Base-by-base conservation (phyloP, 306 rosid genomes). In the Prunus armeniaca region DNA sequence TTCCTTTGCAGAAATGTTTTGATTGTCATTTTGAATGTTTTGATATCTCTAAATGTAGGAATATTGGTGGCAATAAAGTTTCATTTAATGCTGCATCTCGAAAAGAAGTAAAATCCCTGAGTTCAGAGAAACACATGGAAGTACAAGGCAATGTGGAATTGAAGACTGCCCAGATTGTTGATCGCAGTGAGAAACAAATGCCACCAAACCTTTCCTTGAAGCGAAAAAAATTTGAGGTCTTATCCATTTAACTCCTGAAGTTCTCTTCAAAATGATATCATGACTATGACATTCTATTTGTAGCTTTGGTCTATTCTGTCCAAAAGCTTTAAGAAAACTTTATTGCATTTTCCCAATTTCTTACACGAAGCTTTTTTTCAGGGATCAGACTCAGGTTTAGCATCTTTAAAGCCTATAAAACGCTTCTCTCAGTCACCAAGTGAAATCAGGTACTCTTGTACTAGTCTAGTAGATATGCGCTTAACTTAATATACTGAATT, bases 201-300 rank as follows among this genome's bases (percentile, higher is more conserved):
- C 74, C 77, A 69, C 63, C 49, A 13, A 76, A 67, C 76, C 72
- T 76, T 24, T 73, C 75, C 71, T 76, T 85, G 89, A 92, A 92
- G 88, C 85, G 96, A 76, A 95, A 89, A 83, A 49, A 75, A 61
- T 51, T 73, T 34, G 93, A 90, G 96, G 97, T 95, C 72, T 72
- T 86, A 34, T 67, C 30, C 13, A 60, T 66, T 76, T 49, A 49
- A 77, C 71, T 55, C 69, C 62, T 18, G 32, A 15, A 20, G 4
- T 61, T 49, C 47, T 62, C 62, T 32, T 5, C 17, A 8, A 52
- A 73, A 76, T 52, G 83, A 32, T 55, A 69, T 77, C 28, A 55
- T 67, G 72, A 67, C 51, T 60, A 24, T 19, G 61, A 18, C 13
- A 71, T 55, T 79, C 72, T 69, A 61, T 51, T 54, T 25, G 49